Evolutionary conservation across 371 early-diverging fungal species (phyloP).

Genomic region (Dinochytrium kinnereticum): DNA sequence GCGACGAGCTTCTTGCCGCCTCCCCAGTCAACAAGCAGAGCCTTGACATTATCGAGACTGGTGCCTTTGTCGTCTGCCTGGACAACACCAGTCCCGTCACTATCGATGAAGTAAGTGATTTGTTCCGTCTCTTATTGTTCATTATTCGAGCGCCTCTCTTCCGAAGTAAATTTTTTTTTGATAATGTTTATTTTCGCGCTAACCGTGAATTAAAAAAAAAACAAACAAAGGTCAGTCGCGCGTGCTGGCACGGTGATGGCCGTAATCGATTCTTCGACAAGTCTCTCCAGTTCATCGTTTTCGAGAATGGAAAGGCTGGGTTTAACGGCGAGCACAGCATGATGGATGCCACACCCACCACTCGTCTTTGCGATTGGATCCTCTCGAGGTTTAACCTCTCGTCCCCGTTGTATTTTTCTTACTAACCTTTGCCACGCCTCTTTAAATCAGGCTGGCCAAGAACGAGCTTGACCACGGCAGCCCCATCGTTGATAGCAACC

Average conservation of each 20-base stretch:
- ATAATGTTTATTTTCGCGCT: no score
- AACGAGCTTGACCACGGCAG: conserved; percentile 70
- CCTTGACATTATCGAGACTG: conserved; percentile 82
- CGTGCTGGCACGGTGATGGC: conserved; percentile 94
- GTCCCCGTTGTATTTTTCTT: no score
- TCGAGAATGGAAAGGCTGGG: conserved; percentile 95
- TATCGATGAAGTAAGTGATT: conserved; percentile 80
- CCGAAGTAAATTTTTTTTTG: no score
- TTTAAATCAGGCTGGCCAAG: conserved; percentile 49
- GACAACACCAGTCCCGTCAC: conserved; percentile 84
- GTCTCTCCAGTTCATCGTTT: conserved; percentile 89
- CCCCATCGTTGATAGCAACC: conserved; percentile 50
- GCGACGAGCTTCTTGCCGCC: conserved; percentile 64
- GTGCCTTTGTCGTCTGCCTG: conserved; percentile 85
- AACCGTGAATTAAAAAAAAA: no score
- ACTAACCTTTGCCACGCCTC: no score
- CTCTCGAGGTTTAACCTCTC: conserved; percentile 60
- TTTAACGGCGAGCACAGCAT: conserved; percentile 95
- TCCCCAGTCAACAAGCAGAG: conserved; percentile 70
- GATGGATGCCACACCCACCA: conserved; percentile 95
- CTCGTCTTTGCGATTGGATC: conserved; percentile 74
- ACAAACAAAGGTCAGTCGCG: conserved; percentile 35
- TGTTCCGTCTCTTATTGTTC: no score
- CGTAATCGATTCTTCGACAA: conserved; percentile 95
- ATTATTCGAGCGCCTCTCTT: no score